phyloP scores from a whole-genome alignment of 2,329 filamentous ascomycete genomes.

The Colletotrichum agaves region DNA sequence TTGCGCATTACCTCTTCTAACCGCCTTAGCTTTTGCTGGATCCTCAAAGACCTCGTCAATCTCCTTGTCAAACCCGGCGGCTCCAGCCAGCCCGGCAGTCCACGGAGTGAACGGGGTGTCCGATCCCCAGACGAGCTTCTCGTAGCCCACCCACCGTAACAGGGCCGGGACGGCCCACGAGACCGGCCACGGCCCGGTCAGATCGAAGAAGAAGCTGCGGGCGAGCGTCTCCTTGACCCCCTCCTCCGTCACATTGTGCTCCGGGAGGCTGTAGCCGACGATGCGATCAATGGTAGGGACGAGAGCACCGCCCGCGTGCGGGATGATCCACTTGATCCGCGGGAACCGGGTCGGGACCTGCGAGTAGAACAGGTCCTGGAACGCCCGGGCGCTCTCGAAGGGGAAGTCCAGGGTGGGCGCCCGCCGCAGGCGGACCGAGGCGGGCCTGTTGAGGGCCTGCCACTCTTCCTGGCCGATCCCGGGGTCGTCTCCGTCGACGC shows the following conservation, averaged over 20 bases:
- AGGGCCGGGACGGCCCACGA: constrained; percentile 38
- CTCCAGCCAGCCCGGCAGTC: background rate
- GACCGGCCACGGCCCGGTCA: constrained; percentile 42
- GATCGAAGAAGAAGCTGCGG: constrained; percentile 42
- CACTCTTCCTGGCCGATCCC: constrained; percentile 9
- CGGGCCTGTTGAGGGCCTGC: constrained; percentile 20
- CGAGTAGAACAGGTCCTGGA: constrained; percentile 37
- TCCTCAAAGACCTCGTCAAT: background rate
- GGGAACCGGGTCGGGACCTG: constrained; percentile 41
- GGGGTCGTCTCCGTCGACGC: constrained; percentile 25
- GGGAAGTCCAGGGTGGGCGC: constrained; percentile 40
- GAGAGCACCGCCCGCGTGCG: constrained; percentile 42
- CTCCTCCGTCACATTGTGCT: constrained; percentile 46
- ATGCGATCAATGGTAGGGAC: constrained; percentile 41
- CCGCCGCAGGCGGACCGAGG: background rate
- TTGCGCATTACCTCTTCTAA: constrained; percentile 7
- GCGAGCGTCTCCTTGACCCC: constrained; percentile 34
- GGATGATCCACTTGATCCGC: constrained; percentile 42
- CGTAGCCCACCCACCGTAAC: constrained; percentile 41
- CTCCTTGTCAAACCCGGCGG: constrained; percentile 1
- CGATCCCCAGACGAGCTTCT: constrained; percentile 39
- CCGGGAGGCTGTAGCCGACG: background rate
- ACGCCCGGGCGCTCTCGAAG: constrained; percentile 39
- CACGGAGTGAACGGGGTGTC: constrained; percentile 42
- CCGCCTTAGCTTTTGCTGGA: background rate